Base-by-base conservation (phyloP, 225 moss, liverwort and hornwort species). In the Antitrichia curtipendula region DNA sequence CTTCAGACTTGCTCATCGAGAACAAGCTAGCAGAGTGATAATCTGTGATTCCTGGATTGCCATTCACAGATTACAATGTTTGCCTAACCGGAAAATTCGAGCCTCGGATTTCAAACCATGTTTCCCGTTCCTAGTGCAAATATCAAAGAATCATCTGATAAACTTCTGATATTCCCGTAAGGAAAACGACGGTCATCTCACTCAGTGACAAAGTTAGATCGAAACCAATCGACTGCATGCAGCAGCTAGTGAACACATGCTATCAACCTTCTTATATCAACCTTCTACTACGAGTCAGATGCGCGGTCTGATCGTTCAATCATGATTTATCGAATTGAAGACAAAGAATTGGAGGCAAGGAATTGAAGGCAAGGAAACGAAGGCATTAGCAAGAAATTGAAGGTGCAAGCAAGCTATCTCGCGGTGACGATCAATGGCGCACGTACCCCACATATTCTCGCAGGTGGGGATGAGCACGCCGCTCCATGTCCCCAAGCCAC, bases 401-500 rank as follows among this genome's bases (percentile, higher is more conserved):
- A 38, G 49, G 63, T 47, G 17, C 65, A 50, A 64, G n/a, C 27
- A 34, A 50, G n/a, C 47, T 65, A 17, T 49, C n/a, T 16, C 19
- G 12, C 14, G 84, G 28, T 41, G 74, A 57, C 8, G 27, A 50
- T 32, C 7, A 23, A 32, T 7, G 23, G 32, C 21, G 24, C 13
- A 54, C 91, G 61, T 89, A 98, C 98, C 98, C 95, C 96, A 98
- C 98, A 98, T 98, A 56, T 98, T 98, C 88, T 98, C 98, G 84
- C 95, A 96, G 12, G 96, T 96, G 41, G 98, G 98, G 82, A 98
- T 96, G 85, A 98, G 95, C 54, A 98, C 98, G 66, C 98, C 98
- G 36, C 85, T 90, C 81, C 92, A 90, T 19, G 95, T 98, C 29
- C 98, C 96, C 80, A 98, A 86, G 19, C 97, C 96, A 34, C 64